phyloP scores from a whole-genome alignment of 441 rosid species.

The Pelargonium myrrhifolium region DNA sequence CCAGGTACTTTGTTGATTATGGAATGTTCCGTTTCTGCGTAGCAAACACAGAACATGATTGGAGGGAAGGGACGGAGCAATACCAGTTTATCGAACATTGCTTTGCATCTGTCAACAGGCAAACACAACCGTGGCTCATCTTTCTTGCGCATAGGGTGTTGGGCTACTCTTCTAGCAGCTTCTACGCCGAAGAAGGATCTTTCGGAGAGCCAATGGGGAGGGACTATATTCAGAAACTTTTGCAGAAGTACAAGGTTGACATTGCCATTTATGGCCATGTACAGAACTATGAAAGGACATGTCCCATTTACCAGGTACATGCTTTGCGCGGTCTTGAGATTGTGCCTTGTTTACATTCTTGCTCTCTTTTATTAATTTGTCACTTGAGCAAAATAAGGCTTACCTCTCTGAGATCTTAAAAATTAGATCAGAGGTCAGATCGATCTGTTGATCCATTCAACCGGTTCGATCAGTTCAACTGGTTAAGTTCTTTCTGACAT shows the following conservation, averaged over 20 bases:
- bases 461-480: too few species aligned
- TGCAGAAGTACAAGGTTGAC: conserved; percentile 7
- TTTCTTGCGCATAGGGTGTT: neutral
- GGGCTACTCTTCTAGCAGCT: neutral
- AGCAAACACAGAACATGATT: conserved; percentile 55
- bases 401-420: too few species aligned
- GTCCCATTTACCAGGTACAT: neutral
- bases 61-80: conserved; percentile 24
- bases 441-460: too few species aligned
- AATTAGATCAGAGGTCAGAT: too few species aligned
- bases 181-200: conserved; percentile 70
- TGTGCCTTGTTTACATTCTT: too few species aligned
- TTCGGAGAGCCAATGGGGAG: conserved; percentile 26
- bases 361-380: too few species aligned
- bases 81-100: conserved; percentile 10
- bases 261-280: conserved; percentile 5
- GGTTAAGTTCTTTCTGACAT: too few species aligned
- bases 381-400: too few species aligned
- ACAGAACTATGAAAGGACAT: conserved; percentile 7
- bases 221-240: conserved; percentile 12
- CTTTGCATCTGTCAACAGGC: neutral
- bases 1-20: conserved; percentile 75
- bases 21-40: conserved; percentile 88
- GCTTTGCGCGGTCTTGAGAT: too few species aligned
- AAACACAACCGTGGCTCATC: conserved; percentile 8